These are phyloP conservation scores for Kwoniella shandongensis DNA, from an alignment of 768 basidiomycete genomes.

Conservation along the genomic window DNA sequence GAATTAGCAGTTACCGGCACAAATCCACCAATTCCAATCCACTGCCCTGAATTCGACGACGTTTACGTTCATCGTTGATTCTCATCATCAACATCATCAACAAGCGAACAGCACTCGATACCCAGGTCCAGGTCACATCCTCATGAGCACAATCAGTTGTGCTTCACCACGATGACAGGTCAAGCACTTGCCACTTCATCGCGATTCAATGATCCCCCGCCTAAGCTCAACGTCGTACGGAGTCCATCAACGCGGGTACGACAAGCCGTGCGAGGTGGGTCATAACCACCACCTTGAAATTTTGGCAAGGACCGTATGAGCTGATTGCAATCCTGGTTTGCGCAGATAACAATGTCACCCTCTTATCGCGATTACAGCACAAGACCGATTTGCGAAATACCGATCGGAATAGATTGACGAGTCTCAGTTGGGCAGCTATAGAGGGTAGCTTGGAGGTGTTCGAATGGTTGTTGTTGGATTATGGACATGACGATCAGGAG, in stretches of 20 bases:
- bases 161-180: too few relatives aligned
- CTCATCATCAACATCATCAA: too few relatives aligned
- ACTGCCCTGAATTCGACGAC: too few relatives aligned
- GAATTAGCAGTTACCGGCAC: too few relatives aligned
- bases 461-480: constrained; percentile 73
- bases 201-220: background rate
- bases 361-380: constrained; percentile 82
- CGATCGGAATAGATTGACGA: constrained; percentile 79
- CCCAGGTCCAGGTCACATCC: too few relatives aligned
- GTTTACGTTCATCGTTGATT: too few relatives aligned
- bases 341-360: constrained; percentile 91
- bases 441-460: constrained; percentile 89
- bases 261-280: constrained; percentile 52
- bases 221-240: constrained; percentile 28
- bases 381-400: constrained; percentile 79
- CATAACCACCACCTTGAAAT: background rate
- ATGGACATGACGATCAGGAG: constrained; percentile 91
- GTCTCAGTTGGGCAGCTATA: constrained; percentile 86
- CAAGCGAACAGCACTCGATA: too few relatives aligned
- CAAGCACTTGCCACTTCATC: constrained; percentile 20
- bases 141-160: too few relatives aligned
- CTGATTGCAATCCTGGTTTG: too few relatives aligned
- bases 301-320: background rate
- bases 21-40: too few relatives aligned
- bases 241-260: constrained; percentile 41